phyloP scores from a whole-genome alignment of 257 asterid species.

The Vinca minor region DNA sequence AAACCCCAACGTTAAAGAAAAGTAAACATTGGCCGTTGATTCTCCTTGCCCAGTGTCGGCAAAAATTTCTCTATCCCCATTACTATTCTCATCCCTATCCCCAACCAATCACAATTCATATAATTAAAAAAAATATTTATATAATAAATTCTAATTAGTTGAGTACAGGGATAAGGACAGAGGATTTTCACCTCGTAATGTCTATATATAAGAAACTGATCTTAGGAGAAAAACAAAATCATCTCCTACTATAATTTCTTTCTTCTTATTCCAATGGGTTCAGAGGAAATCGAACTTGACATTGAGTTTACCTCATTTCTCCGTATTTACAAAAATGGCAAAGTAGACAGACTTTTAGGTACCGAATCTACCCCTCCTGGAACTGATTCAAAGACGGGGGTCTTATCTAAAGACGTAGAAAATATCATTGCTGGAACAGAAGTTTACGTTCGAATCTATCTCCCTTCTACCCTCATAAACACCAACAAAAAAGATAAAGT shows the following conservation, averaged over 20 bases:
- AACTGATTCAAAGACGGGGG: slow-evolving; percentile 28
- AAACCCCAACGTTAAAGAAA: too few species aligned
- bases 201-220: neutral
- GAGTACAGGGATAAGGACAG: too few species aligned
- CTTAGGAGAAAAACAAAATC: too few species aligned
- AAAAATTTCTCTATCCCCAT: too few species aligned
- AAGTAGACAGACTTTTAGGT: slow-evolving; percentile 27
- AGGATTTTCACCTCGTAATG: too few species aligned
- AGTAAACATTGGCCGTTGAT: too few species aligned
- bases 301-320: slow-evolving; percentile 21
- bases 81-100: too few species aligned
- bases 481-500: slow-evolving; percentile 28
- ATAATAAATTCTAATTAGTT: too few species aligned
- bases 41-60: too few species aligned
- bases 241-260: neutral
- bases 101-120: too few species aligned
- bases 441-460: slow-evolving; percentile 35
- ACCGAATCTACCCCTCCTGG: slow-evolving; percentile 25
- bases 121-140: too few species aligned
- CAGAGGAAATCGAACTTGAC: neutral
- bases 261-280: neutral
- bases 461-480: slow-evolving; percentile 21
- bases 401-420: slow-evolving; percentile 31
- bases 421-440: slow-evolving; percentile 27
- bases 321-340: slow-evolving; percentile 33